Percentiles rank a stretch among this genome's conserved stretches.
These are phyloP conservation scores for Diaporthe aspalathi DNA, from an alignment of 2,329 filamentous ascomycete species.

Conservation along the genomic window DNA sequence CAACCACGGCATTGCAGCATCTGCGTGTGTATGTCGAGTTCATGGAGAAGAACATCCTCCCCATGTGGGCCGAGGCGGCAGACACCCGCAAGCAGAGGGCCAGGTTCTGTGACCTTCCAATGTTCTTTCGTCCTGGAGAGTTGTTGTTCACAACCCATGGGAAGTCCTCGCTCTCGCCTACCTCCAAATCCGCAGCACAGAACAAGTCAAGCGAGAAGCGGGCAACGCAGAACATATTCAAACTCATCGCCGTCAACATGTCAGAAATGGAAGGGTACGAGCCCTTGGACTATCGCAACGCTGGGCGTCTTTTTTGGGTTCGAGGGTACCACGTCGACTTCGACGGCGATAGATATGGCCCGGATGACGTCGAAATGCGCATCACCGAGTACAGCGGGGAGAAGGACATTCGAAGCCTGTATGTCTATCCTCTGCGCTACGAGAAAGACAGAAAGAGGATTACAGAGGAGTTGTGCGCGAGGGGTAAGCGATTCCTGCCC, in stretches of 20 bases:
- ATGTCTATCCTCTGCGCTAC: conserved; percentile 11
- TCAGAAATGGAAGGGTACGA: neutral
- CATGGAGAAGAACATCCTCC: conserved; percentile 15
- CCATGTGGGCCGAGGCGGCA: conserved; percentile 29
- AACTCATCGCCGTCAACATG: neutral
- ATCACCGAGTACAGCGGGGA: neutral
- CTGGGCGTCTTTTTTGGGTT: neutral
- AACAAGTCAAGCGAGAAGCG: neutral
- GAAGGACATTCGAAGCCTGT: conserved; percentile 9
- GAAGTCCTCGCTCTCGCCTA: neutral
- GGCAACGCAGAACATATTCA: neutral
- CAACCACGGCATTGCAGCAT: neutral
- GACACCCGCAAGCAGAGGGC: conserved; percentile 3
- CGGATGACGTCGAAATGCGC: accelerated
- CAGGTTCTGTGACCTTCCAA: conserved; percentile 29
- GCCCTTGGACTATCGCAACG: neutral
- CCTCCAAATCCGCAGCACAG: neutral
- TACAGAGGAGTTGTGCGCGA: neutral
- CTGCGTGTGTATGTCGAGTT: conserved; percentile 27
- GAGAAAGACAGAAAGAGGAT: neutral
- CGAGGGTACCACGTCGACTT: conserved; percentile 18
- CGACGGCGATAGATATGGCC: conserved; percentile 5
- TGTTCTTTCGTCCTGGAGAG: conserved; percentile 29
- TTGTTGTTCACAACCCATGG: neutral
- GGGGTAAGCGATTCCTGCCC: conserved; percentile 3